Evolutionary conservation across 345 rosid species (phyloP).

Genomic region (Ceriops tagal): DNA sequence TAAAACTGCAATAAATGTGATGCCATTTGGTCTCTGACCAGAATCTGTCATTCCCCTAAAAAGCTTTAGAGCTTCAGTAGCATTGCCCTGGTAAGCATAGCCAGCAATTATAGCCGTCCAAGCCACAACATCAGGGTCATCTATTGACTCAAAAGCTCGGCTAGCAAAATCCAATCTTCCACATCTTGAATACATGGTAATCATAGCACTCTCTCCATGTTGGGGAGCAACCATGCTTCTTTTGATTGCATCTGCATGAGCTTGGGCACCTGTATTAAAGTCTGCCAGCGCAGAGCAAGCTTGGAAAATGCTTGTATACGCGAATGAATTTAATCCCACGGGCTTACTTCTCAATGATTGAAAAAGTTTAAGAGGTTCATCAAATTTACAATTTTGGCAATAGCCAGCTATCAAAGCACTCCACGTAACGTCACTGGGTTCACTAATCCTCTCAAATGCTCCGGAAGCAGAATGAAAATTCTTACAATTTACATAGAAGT

Average conservation of each 20-base stretch:
- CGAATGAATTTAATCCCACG: constrained; percentile 45
- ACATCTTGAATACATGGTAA: constrained; percentile 67
- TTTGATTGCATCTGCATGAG: constrained; percentile 75
- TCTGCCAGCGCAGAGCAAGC: constrained; percentile 67
- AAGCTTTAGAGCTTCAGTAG: constrained; percentile 53
- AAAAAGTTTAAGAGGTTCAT: constrained; percentile 47
- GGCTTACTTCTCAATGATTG: constrained; percentile 44
- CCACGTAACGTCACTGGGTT: constrained; percentile 74
- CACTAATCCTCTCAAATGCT: constrained; percentile 48
- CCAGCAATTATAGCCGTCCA: constrained; percentile 77
- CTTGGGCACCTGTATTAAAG: constrained; percentile 57
- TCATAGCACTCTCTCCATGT: constrained; percentile 63
- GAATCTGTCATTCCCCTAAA: constrained; percentile 48
- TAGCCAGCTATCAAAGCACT: constrained; percentile 61
- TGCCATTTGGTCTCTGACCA: constrained; percentile 54
- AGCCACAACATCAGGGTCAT: constrained; percentile 59
- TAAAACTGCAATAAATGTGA: constrained; percentile 63
- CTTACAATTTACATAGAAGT: constrained; percentile 57
- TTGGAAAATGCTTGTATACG: constrained; percentile 67
- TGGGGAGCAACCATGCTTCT: constrained; percentile 45
- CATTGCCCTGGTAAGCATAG: constrained; percentile 66
- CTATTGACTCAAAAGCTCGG: constrained; percentile 52
- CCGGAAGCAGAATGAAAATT: constrained; percentile 48
- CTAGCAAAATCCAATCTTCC: constrained; percentile 59
- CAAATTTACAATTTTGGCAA: constrained; percentile 54